These are phyloP conservation scores for Tetrapyrgos nigripes DNA, from an alignment of 1,284 basidiomycete species.

Conservation along the genomic window DNA sequence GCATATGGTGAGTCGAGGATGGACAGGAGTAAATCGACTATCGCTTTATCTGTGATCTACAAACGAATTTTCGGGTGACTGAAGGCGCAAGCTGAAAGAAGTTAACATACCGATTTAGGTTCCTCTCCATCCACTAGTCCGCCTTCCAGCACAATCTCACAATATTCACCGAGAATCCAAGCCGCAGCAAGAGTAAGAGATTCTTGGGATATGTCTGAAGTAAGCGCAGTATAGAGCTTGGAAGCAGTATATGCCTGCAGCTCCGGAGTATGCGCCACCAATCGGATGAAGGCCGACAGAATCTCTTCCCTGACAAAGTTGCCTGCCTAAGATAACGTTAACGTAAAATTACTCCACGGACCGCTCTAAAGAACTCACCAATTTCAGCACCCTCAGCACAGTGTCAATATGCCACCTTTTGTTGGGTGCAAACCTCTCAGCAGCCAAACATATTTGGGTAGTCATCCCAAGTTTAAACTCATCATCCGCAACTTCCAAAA, in stretches of 20 bases:
- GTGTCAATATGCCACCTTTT: constrained; percentile 99
- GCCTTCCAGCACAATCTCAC: constrained; percentile 87
- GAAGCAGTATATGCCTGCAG: constrained; percentile 96
- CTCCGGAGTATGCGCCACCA: constrained; percentile 97
- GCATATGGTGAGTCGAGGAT: constrained; percentile 95
- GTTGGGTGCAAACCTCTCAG: constrained; percentile 97
- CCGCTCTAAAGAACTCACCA: constrained; percentile 60
- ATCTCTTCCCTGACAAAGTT: constrained; percentile 99
- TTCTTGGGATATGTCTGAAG: constrained; percentile 95
- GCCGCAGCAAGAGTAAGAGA: constrained; percentile 92
- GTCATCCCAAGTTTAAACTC: constrained; percentile 99
- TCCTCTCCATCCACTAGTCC: constrained; percentile 91
- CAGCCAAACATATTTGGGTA: constrained; percentile 95
- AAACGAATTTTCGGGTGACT: background rate
- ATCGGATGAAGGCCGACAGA: constrained; percentile 91
- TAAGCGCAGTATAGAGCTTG: constrained; percentile 89
- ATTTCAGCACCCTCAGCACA: constrained; percentile 89
- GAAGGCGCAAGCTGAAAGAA: constrained; percentile 1
- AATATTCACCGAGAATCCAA: constrained; percentile 98
- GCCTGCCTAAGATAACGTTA: constrained; percentile 71
- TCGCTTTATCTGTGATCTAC: constrained; percentile 80
- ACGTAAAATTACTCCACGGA: constrained; percentile 6
- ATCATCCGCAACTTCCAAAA: constrained; percentile 98
- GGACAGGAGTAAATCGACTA: constrained; percentile 88
- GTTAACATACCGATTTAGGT: constrained; percentile 62